These are phyloP conservation scores for Mychonastes homosphaera DNA, from an alignment of 139 green algal genomes.

Conservation along the genomic window DNA sequence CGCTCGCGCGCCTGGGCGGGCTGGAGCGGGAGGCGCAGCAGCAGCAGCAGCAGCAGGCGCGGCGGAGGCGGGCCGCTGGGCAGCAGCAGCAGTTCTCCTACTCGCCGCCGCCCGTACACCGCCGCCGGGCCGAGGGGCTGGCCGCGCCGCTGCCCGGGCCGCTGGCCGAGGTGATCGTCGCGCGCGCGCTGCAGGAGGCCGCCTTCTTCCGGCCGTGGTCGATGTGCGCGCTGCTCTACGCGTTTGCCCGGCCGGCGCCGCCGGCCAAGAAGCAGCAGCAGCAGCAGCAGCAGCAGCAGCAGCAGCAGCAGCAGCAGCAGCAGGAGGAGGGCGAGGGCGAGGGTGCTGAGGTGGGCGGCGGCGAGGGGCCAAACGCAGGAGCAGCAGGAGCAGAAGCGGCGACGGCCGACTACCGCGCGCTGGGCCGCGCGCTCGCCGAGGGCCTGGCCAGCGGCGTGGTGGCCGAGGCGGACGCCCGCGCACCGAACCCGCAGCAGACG, in stretches of 20 bases:
- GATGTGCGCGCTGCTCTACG: conserved; percentile 1
- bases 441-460: not conserved
- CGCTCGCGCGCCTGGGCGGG: not conserved
- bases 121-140: too few relatives aligned
- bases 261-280: not conserved
- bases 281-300: conserved; percentile 4
- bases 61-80: too few relatives aligned
- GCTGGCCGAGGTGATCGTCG: conserved; percentile 2
- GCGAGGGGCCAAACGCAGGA: not conserved
- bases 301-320: conserved; percentile 4
- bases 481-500: not conserved
- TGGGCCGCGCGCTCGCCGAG: not conserved
- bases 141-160: not conserved
- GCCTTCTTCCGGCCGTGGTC: conserved; percentile 6
- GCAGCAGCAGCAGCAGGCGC: too few relatives aligned
- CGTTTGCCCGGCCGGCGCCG: not conserved
- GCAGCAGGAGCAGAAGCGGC: not conserved
- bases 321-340: not conserved
- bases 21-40: not conserved
- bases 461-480: not conserved
- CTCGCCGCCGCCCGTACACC: too few relatives aligned
- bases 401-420: not conserved
- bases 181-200: not conserved
- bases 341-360: not conserved
- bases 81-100: too few relatives aligned